Evolutionary conservation across 441 rosid genomes (phyloP).

Genomic region (Adansonia gregorii): DNA sequence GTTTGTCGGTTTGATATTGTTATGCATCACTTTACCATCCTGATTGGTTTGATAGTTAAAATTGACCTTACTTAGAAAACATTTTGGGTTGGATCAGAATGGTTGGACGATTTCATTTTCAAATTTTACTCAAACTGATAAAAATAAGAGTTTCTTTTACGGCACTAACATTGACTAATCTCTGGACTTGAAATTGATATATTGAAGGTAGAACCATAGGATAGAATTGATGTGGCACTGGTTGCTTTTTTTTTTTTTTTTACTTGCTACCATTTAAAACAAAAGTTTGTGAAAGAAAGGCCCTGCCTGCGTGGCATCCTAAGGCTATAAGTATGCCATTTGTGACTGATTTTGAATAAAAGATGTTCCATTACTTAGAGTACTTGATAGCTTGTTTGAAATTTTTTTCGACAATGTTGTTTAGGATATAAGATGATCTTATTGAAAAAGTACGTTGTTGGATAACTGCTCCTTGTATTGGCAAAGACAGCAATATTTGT

Average conservation of each 20-base stretch:
- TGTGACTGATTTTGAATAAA: background rate
- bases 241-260: background rate
- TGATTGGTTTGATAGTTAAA: background rate
- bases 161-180: background rate
- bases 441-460: background rate
- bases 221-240: background rate
- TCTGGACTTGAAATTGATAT: background rate
- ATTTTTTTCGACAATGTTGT: background rate
- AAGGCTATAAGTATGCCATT: background rate
- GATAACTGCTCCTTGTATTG: background rate
- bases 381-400: background rate
- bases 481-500: background rate
- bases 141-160: background rate
- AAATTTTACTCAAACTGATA: background rate
- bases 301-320: background rate
- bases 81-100: background rate
- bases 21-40: background rate
- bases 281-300: background rate
- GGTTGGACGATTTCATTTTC: background rate
- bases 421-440: background rate
- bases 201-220: slow-evolving; percentile 1
- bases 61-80: background rate
- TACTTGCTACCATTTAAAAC: background rate
- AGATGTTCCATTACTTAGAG: background rate
- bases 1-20: background rate